A percentile compares a stretch with the other conserved stretches of the same genome.
Evolutionary conservation across 768 basidiomycete species (phyloP).

Genomic region (Mycena indigotica): DNA sequence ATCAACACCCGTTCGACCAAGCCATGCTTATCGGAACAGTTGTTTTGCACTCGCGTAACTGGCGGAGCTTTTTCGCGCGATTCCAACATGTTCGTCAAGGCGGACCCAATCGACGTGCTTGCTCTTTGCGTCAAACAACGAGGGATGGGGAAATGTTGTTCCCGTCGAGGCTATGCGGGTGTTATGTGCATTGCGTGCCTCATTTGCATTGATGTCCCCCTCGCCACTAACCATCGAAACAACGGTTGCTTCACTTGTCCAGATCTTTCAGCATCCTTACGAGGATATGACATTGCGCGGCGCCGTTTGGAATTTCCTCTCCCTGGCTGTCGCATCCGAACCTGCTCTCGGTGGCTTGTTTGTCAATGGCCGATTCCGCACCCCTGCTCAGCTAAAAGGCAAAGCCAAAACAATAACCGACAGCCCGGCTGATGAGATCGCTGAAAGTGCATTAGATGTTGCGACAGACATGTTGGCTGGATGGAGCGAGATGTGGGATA

Average conservation of each 20-base stretch:
- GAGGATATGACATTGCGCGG: constrained; percentile 73
- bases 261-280: constrained; percentile 77
- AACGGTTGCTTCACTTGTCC: constrained; percentile 65
- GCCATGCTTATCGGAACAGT: constrained; percentile 74
- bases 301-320: constrained; percentile 82
- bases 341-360: constrained; percentile 83
- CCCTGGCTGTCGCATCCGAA: constrained; percentile 80
- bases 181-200: constrained; percentile 67
- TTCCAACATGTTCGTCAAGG: constrained; percentile 44
- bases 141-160: constrained; percentile 58
- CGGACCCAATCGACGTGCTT: constrained; percentile 76
- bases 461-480: constrained; percentile 65
- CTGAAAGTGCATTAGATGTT: constrained; percentile 64
- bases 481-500: constrained; percentile 78
- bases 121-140: constrained; percentile 67
- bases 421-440: constrained; percentile 39
- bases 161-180: constrained; percentile 69
- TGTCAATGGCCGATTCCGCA: constrained; percentile 70
- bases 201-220: constrained; percentile 60
- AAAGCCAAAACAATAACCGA: constrained; percentile 41
- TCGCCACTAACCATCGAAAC: constrained; percentile 75
- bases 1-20: constrained; percentile 48
- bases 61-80: constrained; percentile 51
- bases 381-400: constrained; percentile 45
- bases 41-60: constrained; percentile 63